These are phyloP conservation scores for Helotiales sp. DNA, from an alignment of 2,329 filamentous ascomycete genomes.

Conservation along the genomic window DNA sequence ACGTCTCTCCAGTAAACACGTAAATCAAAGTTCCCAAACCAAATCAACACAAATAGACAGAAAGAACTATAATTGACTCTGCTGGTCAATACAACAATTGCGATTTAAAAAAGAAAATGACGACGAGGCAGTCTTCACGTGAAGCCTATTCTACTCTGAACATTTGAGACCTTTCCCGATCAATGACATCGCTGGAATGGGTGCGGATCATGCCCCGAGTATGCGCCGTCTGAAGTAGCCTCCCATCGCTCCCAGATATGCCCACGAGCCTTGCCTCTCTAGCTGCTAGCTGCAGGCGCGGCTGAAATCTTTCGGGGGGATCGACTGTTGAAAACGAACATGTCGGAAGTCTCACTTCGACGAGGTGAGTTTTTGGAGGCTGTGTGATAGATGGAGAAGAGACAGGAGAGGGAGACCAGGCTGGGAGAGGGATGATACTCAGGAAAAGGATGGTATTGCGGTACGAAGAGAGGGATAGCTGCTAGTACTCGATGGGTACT, in stretches of 20 bases:
- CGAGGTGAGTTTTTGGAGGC: neutral
- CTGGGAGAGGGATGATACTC: neutral
- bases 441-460: neutral
- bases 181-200: neutral
- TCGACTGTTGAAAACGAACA: neutral
- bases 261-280: neutral
- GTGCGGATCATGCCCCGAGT: slow-evolving; percentile 1
- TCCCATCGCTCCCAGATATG: neutral
- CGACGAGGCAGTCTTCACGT: neutral
- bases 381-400: neutral
- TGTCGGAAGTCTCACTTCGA: neutral
- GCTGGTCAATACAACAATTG: no score
- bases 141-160: no score
- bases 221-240: neutral
- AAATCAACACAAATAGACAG: neutral
- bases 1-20: no score
- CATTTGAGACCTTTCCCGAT: slow-evolving; percentile 10
- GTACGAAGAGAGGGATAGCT: neutral
- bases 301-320: neutral
- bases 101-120: neutral
- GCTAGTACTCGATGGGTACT: neutral
- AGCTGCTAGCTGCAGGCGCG: neutral
- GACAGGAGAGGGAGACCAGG: neutral
- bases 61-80: no score
- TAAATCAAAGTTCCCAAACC: neutral